These are phyloP conservation scores for Ephemerocybe angulata DNA, from an alignment of 768 basidiomycete species.

Conservation along the genomic window DNA sequence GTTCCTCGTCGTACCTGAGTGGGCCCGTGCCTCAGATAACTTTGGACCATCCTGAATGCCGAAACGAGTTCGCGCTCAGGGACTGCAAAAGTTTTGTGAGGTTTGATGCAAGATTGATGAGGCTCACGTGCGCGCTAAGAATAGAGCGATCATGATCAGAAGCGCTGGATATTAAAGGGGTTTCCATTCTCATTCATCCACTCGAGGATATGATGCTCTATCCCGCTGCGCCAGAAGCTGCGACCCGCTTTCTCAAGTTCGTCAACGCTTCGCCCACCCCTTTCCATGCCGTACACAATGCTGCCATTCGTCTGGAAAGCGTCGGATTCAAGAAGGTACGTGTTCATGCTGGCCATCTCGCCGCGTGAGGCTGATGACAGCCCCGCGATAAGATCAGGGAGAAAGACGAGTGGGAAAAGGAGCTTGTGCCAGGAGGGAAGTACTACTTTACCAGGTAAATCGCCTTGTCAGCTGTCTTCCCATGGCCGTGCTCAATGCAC, in stretches of 20 bases:
- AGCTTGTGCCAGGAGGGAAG: slow-evolving; percentile 45
- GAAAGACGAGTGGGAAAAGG: slow-evolving; percentile 46
- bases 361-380: slow-evolving; percentile 1
- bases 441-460: slow-evolving; percentile 51
- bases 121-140: slow-evolving; percentile 6
- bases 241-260: slow-evolving; percentile 71
- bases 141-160: background rate
- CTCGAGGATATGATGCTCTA: slow-evolving; percentile 51
- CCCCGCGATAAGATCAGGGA: slow-evolving; percentile 39
- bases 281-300: slow-evolving; percentile 85
- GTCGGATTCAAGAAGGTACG: slow-evolving; percentile 71
- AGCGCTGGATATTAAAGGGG: no score
- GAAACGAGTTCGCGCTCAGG: background rate
- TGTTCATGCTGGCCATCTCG: background rate
- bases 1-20: slow-evolving; percentile 56
- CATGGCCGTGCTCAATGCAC: slow-evolving; percentile 3
- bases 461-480: background rate
- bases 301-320: slow-evolving; percentile 60
- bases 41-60: slow-evolving; percentile 63
- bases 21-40: slow-evolving; percentile 76
- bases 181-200: background rate
- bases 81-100: slow-evolving; percentile 5
- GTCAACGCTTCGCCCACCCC: slow-evolving; percentile 92
- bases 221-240: slow-evolving; percentile 62
- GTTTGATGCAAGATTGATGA: no score